Evolutionary conservation across 129 eudicot genomes (phyloP).

Genomic region (Chrysanthemum lavandulifolium): DNA sequence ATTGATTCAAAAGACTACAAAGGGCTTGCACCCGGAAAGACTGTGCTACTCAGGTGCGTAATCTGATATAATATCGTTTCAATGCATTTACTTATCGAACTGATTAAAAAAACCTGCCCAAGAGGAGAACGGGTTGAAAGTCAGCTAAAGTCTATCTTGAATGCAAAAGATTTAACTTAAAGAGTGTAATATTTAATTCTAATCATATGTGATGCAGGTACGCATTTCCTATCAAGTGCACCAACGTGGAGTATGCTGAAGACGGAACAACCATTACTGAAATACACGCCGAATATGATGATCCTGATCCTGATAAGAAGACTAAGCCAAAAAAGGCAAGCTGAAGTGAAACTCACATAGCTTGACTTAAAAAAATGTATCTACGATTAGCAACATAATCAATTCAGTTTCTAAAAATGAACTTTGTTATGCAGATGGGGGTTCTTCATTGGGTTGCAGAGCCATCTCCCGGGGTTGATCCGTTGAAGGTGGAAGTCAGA

Average conservation of each 20-base stretch:
- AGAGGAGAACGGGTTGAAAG: no score
- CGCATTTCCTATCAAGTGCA: conserved; percentile 93
- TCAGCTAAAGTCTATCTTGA: no score
- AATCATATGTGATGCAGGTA: conserved; percentile 43
- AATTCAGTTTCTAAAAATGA: background rate
- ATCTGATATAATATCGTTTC: background rate
- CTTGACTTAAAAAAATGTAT: background rate
- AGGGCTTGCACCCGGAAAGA: conserved; percentile 94
- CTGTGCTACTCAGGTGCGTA: conserved; percentile 74
- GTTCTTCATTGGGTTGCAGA: conserved; percentile 97
- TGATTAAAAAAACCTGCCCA: no score
- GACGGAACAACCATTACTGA: conserved; percentile 74
- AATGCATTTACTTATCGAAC: no score
- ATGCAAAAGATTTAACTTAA: background rate
- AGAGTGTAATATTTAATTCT: background rate
- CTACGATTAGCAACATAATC: background rate
- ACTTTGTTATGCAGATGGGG: conserved; percentile 46
- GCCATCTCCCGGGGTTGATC: conserved; percentile 70
- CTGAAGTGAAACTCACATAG: conserved; percentile 3
- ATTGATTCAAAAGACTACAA: conserved; percentile 91
- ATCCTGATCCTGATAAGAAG: conserved; percentile 48
- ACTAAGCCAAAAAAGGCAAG: conserved; percentile 87
- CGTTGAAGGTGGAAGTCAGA: conserved; percentile 86
- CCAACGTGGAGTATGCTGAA: conserved; percentile 73
- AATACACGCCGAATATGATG: conserved; percentile 79